A percentile compares a stretch with the other conserved stretches of the same genome.
Conservation (phyloP, 495 filamentous ascomycete genomes). For the Pyronema domesticum region DNA sequence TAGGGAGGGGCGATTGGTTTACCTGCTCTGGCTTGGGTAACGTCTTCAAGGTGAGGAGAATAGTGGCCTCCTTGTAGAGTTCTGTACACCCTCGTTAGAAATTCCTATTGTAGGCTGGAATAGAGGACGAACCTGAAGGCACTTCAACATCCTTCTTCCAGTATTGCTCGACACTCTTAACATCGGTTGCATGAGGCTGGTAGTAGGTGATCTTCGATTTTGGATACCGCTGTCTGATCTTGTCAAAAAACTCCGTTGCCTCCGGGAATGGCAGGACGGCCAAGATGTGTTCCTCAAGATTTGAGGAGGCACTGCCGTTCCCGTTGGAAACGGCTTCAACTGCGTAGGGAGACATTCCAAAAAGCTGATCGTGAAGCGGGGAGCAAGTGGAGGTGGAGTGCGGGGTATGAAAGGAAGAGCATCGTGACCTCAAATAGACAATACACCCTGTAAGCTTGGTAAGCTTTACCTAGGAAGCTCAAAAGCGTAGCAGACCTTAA, state of each 20-base stretch:
- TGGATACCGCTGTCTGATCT: conserved; percentile 26
- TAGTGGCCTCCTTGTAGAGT: conserved; percentile 41
- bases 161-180: not conserved
- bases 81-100: conserved; percentile 20
- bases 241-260: conserved; percentile 20
- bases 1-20: not conserved
- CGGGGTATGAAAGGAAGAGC: too few species aligned
- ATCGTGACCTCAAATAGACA: too few species aligned
- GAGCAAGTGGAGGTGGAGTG: too few species aligned
- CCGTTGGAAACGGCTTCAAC: too few species aligned
- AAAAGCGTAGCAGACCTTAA: too few species aligned
- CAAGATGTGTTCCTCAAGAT: conserved; percentile 22
- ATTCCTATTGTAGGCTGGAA: not conserved
- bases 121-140: not conserved
- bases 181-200: conserved; percentile 2
- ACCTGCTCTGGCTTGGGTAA: conserved; percentile 27
- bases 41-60: conserved; percentile 41
- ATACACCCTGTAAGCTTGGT: too few species aligned
- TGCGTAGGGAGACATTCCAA: too few species aligned
- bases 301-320: not conserved
- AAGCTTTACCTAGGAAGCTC: too few species aligned
- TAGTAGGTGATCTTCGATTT: conserved; percentile 27
- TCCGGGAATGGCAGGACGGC: conserved; percentile 25
- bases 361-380: too few species aligned
- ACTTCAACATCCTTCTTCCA: conserved; percentile 1